Percentiles rank a stretch among this genome's conserved stretches.
Conservation (phyloP, 371 early-diverging fungal species). For the Apophysomyces sp. region DNA sequence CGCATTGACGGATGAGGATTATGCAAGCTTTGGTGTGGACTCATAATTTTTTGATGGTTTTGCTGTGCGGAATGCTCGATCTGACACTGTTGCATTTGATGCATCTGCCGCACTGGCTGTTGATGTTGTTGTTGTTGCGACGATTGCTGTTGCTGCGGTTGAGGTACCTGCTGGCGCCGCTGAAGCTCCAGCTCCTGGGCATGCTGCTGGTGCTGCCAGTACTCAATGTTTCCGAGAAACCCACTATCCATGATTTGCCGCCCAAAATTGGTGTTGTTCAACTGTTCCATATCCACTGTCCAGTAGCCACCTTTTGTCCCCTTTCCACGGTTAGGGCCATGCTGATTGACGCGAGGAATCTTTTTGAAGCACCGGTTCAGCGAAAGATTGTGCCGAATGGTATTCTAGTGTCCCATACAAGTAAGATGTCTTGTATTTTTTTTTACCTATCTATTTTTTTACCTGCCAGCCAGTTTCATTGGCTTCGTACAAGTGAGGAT, state of each 20-base stretch:
- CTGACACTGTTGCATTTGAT: background rate
- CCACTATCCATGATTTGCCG: slow-evolving; percentile 40
- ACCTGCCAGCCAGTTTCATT: slow-evolving; percentile 72
- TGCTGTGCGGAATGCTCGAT: background rate
- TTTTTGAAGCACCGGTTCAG: slow-evolving; percentile 69
- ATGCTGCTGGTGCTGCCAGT: slow-evolving; percentile 36
- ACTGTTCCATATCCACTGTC: slow-evolving; percentile 53
- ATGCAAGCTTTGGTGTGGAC: background rate
- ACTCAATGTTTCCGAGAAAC: slow-evolving; percentile 35
- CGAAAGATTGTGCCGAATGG: slow-evolving; percentile 79
- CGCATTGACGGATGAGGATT: background rate
- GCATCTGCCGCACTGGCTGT: background rate
- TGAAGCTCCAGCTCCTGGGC: slow-evolving; percentile 22
- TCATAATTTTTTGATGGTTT: background rate
- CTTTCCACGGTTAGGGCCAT: slow-evolving; percentile 23
- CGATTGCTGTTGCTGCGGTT: slow-evolving; percentile 6
- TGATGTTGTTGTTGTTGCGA: slow-evolving; percentile 5
- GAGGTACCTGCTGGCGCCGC: slow-evolving; percentile 10
- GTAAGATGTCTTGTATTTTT: background rate
- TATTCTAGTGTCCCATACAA: slow-evolving; percentile 48
- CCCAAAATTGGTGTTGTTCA: slow-evolving; percentile 41
- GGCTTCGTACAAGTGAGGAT: slow-evolving; percentile 64
- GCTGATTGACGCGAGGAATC: slow-evolving; percentile 58
- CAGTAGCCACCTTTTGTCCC: slow-evolving; percentile 62
- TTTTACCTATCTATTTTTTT: background rate